A percentile compares a stretch with the other conserved stretches of the same genome.
These are phyloP conservation scores for Saccharomycopsis sp. DNA, from an alignment of 805 yeast species.

Conservation along the genomic window DNA sequence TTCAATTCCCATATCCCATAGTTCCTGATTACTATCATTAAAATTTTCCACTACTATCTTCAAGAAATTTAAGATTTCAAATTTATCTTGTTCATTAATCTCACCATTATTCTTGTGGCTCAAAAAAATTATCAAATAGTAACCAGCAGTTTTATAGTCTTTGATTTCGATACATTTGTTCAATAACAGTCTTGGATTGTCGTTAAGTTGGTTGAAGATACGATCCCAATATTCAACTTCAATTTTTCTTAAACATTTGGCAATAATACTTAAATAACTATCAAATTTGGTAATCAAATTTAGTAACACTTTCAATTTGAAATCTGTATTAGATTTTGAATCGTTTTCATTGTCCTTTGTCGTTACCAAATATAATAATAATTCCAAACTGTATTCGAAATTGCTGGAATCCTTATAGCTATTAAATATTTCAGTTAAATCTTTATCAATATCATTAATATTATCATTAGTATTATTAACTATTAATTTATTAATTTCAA, in stretches of 20 bases:
- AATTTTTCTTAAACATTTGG: constrained; percentile 46
- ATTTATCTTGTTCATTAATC: constrained; percentile 19
- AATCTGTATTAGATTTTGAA: constrained; percentile 7
- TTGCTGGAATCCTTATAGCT: constrained; percentile 31
- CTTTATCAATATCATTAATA: neutral
- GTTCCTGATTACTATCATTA: constrained; percentile 24
- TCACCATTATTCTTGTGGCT: constrained; percentile 34
- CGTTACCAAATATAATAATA: constrained; percentile 34
- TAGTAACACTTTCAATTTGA: constrained; percentile 20
- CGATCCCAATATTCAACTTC: constrained; percentile 41
- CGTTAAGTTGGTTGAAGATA: constrained; percentile 33
- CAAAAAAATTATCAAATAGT: constrained; percentile 39
- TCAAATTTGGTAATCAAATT: constrained; percentile 24
- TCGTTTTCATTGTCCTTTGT: constrained; percentile 23
- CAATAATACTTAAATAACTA: constrained; percentile 30
- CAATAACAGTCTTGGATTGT: constrained; percentile 38
- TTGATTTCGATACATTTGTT: constrained; percentile 33
- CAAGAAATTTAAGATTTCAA: constrained; percentile 24
- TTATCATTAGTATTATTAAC: neutral
- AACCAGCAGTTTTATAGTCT: constrained; percentile 41
- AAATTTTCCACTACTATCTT: constrained; percentile 26
- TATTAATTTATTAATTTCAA: constrained; percentile 29
- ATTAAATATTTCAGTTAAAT: constrained; percentile 24
- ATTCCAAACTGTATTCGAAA: constrained; percentile 40
- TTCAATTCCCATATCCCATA: constrained; percentile 29